Conservation (phyloP, 2,329 filamentous ascomycete genomes). For the Pestalotiopsis fici region DNA sequence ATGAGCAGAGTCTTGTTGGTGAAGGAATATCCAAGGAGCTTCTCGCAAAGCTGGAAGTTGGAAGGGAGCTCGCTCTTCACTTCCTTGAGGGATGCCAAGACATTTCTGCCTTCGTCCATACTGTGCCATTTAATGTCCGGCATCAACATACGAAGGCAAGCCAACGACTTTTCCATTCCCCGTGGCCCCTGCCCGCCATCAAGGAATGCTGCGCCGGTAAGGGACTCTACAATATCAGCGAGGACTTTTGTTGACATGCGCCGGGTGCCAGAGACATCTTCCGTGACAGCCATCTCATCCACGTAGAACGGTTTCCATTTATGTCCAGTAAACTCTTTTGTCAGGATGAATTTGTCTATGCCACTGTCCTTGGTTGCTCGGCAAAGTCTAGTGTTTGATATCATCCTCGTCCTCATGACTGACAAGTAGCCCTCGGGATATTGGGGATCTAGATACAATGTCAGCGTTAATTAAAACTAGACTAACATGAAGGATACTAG, state of each 20-base stretch:
- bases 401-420: conserved; percentile 64
- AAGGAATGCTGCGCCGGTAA: conserved; percentile 75
- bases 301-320: conserved; percentile 74
- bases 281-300: conserved; percentile 34
- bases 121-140: conserved; percentile 56
- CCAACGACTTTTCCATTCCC: conserved; percentile 51
- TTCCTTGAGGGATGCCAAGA: conserved; percentile 44
- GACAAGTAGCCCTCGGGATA: conserved; percentile 81
- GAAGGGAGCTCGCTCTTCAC: conserved; percentile 35
- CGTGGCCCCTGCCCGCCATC: conserved; percentile 59
- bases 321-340: conserved; percentile 63
- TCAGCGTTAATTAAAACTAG: not conserved
- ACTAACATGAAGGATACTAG: not conserved
- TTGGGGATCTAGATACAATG: conserved; percentile 50
- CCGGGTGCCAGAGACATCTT: conserved; percentile 10
- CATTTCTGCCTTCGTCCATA: conserved; percentile 39
- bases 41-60: conserved; percentile 56
- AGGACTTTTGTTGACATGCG: conserved; percentile 68
- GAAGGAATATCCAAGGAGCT: conserved; percentile 73
- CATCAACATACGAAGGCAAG: conserved; percentile 68
- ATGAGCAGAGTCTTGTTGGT: conserved; percentile 66
- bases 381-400: conserved; percentile 75
- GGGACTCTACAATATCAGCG: conserved; percentile 83
- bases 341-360: conserved; percentile 74
- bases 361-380: conserved; percentile 62